Base-by-base conservation (phyloP, 2,329 filamentous ascomycete species). In the Phyllosticta citrichinensis region DNA sequence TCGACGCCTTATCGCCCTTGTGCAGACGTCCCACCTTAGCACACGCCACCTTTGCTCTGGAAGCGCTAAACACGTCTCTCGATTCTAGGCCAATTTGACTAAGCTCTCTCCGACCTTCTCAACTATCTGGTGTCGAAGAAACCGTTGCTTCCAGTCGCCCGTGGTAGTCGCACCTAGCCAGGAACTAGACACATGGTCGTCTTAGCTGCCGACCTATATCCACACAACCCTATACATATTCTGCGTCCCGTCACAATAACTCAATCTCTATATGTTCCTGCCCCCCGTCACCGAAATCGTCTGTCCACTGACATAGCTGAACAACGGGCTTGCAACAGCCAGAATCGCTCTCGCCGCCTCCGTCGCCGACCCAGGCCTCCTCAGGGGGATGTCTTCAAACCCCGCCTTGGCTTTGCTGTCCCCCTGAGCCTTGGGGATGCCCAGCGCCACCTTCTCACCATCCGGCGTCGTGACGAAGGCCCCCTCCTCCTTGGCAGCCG, bases 221-320 rank as follows among this genome's bases (percentile, higher is more conserved):
- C 3, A 22, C 22, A 2, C 22, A 22, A 2, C 22, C 22, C 22
- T 22, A 22, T 22, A 3, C 22, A 22, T 22, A 3, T 5, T 10
- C 27, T 30, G 6, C 6, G 27, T 30, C 27, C 9, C 27, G 35
- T 24, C n/a, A 30, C 5, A 27, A 55, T 22, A 22, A 22, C 3
- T 22, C 22, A 22, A 22, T 22, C 57, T 40, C 71, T 80, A 85
- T 72, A 84, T 85, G 68, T 81, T 82, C 65, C 83, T 79, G 2
- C 91, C 90, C 14, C 90, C 91, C 5, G 89, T 94, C 58, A 94
- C 89, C 77, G 86, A 89, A 66, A 96, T 88, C 0, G 89, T 93
- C 81, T 96, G 90, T 0, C 91, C 91, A 64, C 83, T 87, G 3
- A 96, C 89, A 76, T 96, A 96, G 51, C 86, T 86, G 68, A 94